Base-by-base conservation (phyloP, 192 early-diverging fungal species). In the Coemansia sp. region DNA sequence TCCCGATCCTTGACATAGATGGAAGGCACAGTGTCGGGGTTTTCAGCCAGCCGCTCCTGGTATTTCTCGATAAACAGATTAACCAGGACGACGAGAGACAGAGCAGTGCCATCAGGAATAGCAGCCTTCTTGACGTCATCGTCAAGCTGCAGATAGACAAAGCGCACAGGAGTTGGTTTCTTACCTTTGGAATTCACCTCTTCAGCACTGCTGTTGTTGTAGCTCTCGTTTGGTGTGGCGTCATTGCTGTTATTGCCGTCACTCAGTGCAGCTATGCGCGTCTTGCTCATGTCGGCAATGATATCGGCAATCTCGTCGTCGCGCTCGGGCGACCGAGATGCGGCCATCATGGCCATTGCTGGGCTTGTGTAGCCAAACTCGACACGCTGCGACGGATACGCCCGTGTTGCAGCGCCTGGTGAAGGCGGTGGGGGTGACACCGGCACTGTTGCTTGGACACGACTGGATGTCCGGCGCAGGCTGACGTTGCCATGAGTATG, bases 1-100 rank as follows among this genome's bases (percentile, higher is more conserved):
- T 73, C 63, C 0, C 84, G 67, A 61, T 92, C 89, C 22, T 82
- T 83, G 46, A 92, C 86, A 61, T 92, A 92, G 10, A 92, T 88
- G 21, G 78, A 78, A 0, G 91, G 90, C 56, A 92, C 84, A 9
- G 68, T 58, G n/a, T 76, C 67, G 47, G 87, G 82, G 10, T 88
- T 71, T 62, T 90, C 85, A 9, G 84, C 86, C 39, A 89, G 74
- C 49, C 84, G 85, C 61, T 83, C 87, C 51, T 76, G 78, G 59
- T 89, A 92, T 58, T 88, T 88, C 59, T 92, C 91, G 61, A 91
- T 88, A 70, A 92, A 92, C 45, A 92, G 60, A 78, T 90, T 88
- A 51, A 83, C 69, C n/a, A 92, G 70, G 0, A 83, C 78, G 8
- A 89, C 82, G 19, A 85, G 75, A 40, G 84, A 87, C 37, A 87